Conservation (phyloP, 768 basidiomycete species). For the Mycena latifolia region DNA sequence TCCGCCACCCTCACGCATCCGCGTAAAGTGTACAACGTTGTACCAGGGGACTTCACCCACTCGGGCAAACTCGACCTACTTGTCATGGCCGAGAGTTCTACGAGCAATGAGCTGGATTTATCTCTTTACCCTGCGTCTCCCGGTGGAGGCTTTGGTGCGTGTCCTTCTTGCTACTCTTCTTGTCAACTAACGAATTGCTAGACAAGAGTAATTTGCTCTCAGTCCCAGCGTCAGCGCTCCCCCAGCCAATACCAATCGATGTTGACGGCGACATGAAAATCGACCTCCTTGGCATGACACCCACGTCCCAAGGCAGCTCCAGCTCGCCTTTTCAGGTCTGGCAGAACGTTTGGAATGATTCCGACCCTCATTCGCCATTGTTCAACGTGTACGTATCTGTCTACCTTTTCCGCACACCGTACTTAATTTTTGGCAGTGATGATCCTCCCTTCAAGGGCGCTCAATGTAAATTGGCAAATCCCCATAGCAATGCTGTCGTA, state of each 20-base stretch:
- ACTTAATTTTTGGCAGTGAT: slow-evolving; percentile 52
- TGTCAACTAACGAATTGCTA: slow-evolving; percentile 33
- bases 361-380: slow-evolving; percentile 61
- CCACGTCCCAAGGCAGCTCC: slow-evolving; percentile 49
- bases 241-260: slow-evolving; percentile 91
- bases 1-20: slow-evolving; percentile 68
- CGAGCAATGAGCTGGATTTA: slow-evolving; percentile 69
- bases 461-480: slow-evolving; percentile 84
- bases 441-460: slow-evolving; percentile 71
- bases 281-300: slow-evolving; percentile 81
- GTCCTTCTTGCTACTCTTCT: not conserved
- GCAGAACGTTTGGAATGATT: slow-evolving; percentile 84
- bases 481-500: slow-evolving; percentile 95
- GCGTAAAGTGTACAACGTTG: slow-evolving; percentile 77
- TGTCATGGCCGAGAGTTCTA: slow-evolving; percentile 79
- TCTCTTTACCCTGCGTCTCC: slow-evolving; percentile 76
- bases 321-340: slow-evolving; percentile 71
- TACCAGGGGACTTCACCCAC: slow-evolving; percentile 95
- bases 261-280: slow-evolving; percentile 90
- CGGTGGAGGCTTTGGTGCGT: slow-evolving; percentile 75
- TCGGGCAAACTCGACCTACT: slow-evolving; percentile 92
- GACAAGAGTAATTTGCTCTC: slow-evolving; percentile 59
- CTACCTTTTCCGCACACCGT: not conserved
- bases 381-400: slow-evolving; percentile 71
- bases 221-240: slow-evolving; percentile 71